Conservation (phyloP, 2,329 filamentous ascomycete species). For the Phyllosticta citrichinensis region DNA sequence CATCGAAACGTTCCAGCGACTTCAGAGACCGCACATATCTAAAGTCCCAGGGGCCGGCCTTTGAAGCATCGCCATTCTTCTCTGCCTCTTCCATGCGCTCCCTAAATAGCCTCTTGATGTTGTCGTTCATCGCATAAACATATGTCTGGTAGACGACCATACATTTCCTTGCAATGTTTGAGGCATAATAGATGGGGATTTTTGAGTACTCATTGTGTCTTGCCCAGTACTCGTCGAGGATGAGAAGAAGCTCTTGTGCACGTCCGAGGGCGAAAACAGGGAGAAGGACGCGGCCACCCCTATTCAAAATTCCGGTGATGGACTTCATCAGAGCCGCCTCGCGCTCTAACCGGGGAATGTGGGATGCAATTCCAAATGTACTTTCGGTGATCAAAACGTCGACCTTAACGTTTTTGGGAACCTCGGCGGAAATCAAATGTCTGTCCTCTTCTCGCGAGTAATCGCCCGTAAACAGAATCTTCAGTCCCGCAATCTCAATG, state of each 20-base stretch:
- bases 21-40: constrained; percentile 87
- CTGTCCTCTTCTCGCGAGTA: constrained; percentile 94
- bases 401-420: constrained; percentile 80
- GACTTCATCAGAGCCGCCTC: constrained; percentile 94
- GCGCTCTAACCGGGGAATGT: constrained; percentile 80
- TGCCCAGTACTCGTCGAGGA: constrained; percentile 94
- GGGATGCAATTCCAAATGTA: constrained; percentile 90
- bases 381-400: constrained; percentile 97
- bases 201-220: constrained; percentile 82
- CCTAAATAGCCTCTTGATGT: constrained; percentile 90
- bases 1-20: constrained; percentile 89
- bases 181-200: constrained; percentile 94
- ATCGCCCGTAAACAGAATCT: constrained; percentile 95
- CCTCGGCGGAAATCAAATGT: constrained; percentile 86
- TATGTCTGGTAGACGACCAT: constrained; percentile 99
- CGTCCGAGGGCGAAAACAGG: constrained; percentile 91
- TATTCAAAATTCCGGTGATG: constrained; percentile 81
- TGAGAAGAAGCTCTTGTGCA: constrained; percentile 87
- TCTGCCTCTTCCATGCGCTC: constrained; percentile 88
- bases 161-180: constrained; percentile 87
- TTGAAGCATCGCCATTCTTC: constrained; percentile 60
- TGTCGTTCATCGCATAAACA: constrained; percentile 97
- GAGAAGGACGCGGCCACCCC: constrained; percentile 85
- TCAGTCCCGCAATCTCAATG: constrained; percentile 91
- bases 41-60: constrained; percentile 92